These are phyloP conservation scores for Fusarium algeriense DNA, from an alignment of 2,329 filamentous ascomycete species.

Conservation along the genomic window DNA sequence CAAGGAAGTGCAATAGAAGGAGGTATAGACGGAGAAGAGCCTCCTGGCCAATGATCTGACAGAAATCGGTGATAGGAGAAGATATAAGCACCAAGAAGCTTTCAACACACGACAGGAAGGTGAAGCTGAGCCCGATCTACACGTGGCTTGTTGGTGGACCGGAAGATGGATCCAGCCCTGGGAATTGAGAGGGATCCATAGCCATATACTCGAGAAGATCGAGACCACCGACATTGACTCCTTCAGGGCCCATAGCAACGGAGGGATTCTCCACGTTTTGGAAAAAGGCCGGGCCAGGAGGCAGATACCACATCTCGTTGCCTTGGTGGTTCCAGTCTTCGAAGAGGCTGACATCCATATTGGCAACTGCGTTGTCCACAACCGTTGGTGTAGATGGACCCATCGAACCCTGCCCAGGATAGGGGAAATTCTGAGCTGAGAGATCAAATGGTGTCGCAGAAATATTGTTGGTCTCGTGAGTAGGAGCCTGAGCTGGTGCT, in stretches of 20 bases:
- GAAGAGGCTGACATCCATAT: constrained; percentile 59
- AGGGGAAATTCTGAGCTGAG: constrained; percentile 66
- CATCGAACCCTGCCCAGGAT: constrained; percentile 63
- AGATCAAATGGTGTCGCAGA: constrained; percentile 74
- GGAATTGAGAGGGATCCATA: constrained; percentile 64
- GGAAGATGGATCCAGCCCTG: constrained; percentile 49
- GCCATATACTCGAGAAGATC: constrained; percentile 77
- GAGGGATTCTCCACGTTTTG: constrained; percentile 72
- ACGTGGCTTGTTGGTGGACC: constrained; percentile 40
- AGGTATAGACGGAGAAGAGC: not conserved
- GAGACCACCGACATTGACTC: constrained; percentile 74
- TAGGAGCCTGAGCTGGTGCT: constrained; percentile 54
- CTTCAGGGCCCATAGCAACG: constrained; percentile 75
- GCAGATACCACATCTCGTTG: constrained; percentile 76
- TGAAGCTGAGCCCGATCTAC: not conserved
- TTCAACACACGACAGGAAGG: not conserved
- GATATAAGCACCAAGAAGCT: not conserved
- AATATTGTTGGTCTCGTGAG: constrained; percentile 62
- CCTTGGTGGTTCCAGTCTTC: constrained; percentile 68
- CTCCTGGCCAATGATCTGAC: not conserved
- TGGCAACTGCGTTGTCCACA: constrained; percentile 46
- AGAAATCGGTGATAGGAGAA: not conserved
- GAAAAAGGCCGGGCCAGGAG: constrained; percentile 72
- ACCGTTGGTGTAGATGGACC: constrained; percentile 64
- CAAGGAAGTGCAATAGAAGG: not conserved